Conservation (phyloP, 495 filamentous ascomycete genomes). For the Aspergillus sclerotiicarbonarius region DNA sequence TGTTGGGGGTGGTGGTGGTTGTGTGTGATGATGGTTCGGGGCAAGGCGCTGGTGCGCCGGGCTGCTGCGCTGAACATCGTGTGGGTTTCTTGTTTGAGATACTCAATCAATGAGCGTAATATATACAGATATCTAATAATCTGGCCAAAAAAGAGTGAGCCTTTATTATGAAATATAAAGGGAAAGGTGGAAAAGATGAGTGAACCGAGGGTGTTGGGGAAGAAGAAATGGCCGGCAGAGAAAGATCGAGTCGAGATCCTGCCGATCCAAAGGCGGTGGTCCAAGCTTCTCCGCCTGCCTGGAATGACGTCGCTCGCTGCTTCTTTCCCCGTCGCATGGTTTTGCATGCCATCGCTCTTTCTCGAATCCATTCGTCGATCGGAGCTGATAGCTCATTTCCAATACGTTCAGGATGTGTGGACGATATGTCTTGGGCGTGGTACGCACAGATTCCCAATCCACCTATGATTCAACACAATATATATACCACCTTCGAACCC, state of each 20-base stretch:
- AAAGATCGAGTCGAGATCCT: too few relatives aligned
- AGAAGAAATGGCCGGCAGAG: too few relatives aligned
- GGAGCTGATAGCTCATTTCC: background rate
- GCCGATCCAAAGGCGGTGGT: too few relatives aligned
- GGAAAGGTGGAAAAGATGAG: too few relatives aligned
- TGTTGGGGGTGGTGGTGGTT: background rate
- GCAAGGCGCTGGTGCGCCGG: conserved; percentile 32
- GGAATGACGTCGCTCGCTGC: too few relatives aligned
- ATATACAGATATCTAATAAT: too few relatives aligned
- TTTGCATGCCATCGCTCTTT: background rate
- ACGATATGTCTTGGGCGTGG: conserved; percentile 76
- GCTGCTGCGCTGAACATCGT: conserved; percentile 39
- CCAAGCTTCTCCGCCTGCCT: too few relatives aligned
- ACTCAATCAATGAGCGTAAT: too few relatives aligned
- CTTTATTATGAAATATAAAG: too few relatives aligned
- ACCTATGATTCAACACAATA: background rate
- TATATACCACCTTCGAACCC: conserved; percentile 3
- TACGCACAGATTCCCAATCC: conserved; percentile 38
- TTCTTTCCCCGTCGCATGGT: too few relatives aligned
- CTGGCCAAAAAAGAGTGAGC: too few relatives aligned
- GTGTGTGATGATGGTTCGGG: conserved; percentile 15
- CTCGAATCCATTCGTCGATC: background rate
- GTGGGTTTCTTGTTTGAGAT: background rate
- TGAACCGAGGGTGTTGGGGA: too few relatives aligned
- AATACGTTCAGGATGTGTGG: conserved; percentile 66